phyloP scores from a whole-genome alignment of 192 early-diverging fungal species.

The Kappamyces sp. region DNA sequence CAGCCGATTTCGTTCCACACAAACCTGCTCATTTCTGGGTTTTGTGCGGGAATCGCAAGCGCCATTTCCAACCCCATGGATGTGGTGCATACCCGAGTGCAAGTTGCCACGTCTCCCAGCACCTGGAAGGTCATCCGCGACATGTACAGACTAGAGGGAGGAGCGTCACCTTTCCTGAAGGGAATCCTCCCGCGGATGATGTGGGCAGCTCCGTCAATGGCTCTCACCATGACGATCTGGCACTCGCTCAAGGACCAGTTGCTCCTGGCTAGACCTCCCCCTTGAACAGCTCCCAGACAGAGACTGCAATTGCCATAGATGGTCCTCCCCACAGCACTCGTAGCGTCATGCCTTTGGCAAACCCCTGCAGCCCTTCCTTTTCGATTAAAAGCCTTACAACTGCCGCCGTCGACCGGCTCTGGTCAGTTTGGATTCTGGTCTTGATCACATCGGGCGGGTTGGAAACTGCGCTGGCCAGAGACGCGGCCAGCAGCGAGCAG shows the following conservation, averaged over 20 bases:
- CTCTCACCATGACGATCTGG: neutral
- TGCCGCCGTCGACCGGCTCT: slow-evolving; percentile 4
- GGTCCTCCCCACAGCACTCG: too few relatives aligned
- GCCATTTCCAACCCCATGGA: too few relatives aligned
- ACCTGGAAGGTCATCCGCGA: too few relatives aligned
- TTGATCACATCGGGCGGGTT: slow-evolving; percentile 75
- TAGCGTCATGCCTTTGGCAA: too few relatives aligned
- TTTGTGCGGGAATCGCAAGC: too few relatives aligned
- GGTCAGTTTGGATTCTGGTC: slow-evolving; percentile 65
- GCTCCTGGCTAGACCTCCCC: neutral
- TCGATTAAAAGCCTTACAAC: slow-evolving; percentile 9
- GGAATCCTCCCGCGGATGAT: neutral
- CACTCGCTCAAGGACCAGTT: neutral
- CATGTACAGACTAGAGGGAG: too few relatives aligned
- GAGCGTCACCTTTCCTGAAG: neutral
- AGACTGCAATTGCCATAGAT: too few relatives aligned
- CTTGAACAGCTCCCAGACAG: neutral
- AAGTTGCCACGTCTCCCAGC: too few relatives aligned
- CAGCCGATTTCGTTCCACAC: too few relatives aligned
- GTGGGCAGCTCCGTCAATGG: neutral
- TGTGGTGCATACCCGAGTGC: too few relatives aligned
- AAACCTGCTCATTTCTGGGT: too few relatives aligned
- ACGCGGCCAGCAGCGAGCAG: slow-evolving; percentile 55
- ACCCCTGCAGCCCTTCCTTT: slow-evolving; percentile 20
- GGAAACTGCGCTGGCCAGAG: slow-evolving; percentile 52